Evolutionary conservation across 2,329 filamentous ascomycete genomes (phyloP).

Genomic region (Massarina eburnea): DNA sequence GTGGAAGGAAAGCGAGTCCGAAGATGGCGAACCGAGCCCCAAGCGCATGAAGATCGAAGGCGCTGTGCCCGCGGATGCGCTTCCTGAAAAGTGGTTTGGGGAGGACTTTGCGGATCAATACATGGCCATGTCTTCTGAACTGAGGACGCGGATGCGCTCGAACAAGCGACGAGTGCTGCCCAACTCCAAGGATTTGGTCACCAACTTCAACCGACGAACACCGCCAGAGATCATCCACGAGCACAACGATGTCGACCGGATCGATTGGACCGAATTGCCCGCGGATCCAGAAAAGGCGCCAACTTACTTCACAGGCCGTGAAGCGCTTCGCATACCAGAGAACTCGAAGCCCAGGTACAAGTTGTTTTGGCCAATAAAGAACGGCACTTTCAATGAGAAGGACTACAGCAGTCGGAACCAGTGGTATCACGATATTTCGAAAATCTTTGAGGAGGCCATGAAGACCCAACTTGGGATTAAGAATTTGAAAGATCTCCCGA

Average conservation of each 20-base stretch:
- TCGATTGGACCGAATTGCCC: slow-evolving; percentile 90
- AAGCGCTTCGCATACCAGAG: slow-evolving; percentile 85
- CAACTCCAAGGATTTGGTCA: slow-evolving; percentile 95
- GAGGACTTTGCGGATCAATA: slow-evolving; percentile 72
- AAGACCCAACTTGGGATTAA: slow-evolving; percentile 79
- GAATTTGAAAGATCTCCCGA: slow-evolving; percentile 77
- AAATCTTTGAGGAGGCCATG: slow-evolving; percentile 83
- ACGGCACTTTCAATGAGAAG: slow-evolving; percentile 86
- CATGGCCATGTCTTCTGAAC: slow-evolving; percentile 77
- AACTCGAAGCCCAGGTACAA: slow-evolving; percentile 87
- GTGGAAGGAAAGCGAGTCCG: slow-evolving; percentile 76
- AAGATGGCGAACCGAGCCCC: slow-evolving; percentile 78
- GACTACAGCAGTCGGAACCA: slow-evolving; percentile 81
- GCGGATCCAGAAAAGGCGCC: slow-evolving; percentile 62
- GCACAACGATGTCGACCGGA: slow-evolving; percentile 90
- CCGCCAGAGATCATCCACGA: slow-evolving; percentile 85
- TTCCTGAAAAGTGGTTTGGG: slow-evolving; percentile 80
- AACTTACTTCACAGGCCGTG: slow-evolving; percentile 77
- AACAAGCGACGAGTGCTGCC: slow-evolving; percentile 94
- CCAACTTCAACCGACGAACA: slow-evolving; percentile 87
- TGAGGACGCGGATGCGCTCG: slow-evolving; percentile 86
- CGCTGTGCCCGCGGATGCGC: slow-evolving; percentile 61
- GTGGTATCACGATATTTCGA: slow-evolving; percentile 83
- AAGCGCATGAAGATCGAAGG: slow-evolving; percentile 64
- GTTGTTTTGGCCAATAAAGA: slow-evolving; percentile 85